Evolutionary conservation across 2,329 filamentous ascomycete genomes (phyloP), one percentile per base, ranked within the genome.

Genomic region (Pseudogymnoascus sp.): DNA sequence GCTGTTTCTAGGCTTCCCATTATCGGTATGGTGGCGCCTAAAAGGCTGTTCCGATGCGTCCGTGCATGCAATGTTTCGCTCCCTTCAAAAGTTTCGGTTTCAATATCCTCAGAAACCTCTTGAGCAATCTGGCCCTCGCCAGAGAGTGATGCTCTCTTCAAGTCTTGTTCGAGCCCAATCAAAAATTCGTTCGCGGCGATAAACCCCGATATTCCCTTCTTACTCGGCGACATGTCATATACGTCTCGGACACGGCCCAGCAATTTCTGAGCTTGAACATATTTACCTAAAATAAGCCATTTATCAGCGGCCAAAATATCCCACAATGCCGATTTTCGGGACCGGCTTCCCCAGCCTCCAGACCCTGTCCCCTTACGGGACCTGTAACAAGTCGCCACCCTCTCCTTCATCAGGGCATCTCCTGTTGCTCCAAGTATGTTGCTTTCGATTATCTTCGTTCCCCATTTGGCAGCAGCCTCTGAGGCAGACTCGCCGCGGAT

Each of bases 241-340:
- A 80, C 81, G 59, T 73, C 77, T 28, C 78, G 76, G 2, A 90
- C 90, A 67, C 89, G 85, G 59, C 89, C 85, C 1, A 97, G 81
- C 67, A 90, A 91, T 64, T 84, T 82, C 67, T 91, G 89, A 0
- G 92, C 90, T 71, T 95, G 89, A 12, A 89, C 84, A 62, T 86
- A 85, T 71, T 93, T 92, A 35, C 83, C 85, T 66, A 92, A 83
- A 60, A 83, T 82, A 62, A 93, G 79, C 94, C 94, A 99, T 1
- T 86, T 83, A 69, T 96, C 89, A 0, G 92, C 87, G 1, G 90
- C 89, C 40, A 96, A 81, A 21, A 94, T 82, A 67, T 87, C 89
- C 92, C 92, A 99, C 67, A 96, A 83, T 0, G 90, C 94, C 1
- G 92, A 90, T 78, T 97, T 99, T 59, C 94, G 83, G 65, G 82